These are phyloP conservation scores for Wickerhamomyces alni DNA, from an alignment of 805 yeast genomes.

Conservation along the genomic window DNA sequence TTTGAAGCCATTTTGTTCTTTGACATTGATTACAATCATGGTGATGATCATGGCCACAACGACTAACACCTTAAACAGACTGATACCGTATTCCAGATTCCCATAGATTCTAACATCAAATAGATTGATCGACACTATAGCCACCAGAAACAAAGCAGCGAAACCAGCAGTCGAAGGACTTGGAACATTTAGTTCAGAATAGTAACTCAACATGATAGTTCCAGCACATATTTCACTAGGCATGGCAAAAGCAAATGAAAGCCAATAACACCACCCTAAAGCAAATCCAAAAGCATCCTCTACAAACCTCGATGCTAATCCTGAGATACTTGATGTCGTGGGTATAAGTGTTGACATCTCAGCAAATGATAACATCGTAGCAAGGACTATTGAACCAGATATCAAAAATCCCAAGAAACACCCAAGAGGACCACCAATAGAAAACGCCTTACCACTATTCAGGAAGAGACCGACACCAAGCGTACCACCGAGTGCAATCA, in stretches of 20 bases:
- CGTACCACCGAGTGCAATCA: conserved; percentile 76
- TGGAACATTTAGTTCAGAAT: conserved; percentile 47
- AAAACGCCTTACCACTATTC: conserved; percentile 66
- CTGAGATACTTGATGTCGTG: conserved; percentile 73
- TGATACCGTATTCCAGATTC: conserved; percentile 61
- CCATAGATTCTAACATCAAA: conserved; percentile 71
- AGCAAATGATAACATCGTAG: conserved; percentile 69
- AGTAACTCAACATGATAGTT: conserved; percentile 68
- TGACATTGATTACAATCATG: conserved; percentile 56
- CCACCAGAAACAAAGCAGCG: conserved; percentile 49
- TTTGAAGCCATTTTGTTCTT: conserved; percentile 51
- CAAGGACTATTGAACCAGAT: conserved; percentile 59
- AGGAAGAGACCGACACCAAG: conserved; percentile 71
- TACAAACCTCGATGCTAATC: conserved; percentile 66
- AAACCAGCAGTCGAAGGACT: conserved; percentile 55
- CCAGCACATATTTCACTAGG: conserved; percentile 82
- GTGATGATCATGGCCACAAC: conserved; percentile 50
- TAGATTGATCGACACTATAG: conserved; percentile 46
- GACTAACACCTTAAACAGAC: conserved; percentile 49
- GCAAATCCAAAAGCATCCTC: conserved; percentile 77
- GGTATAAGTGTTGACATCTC: conserved; percentile 80
- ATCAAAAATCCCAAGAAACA: conserved; percentile 60
- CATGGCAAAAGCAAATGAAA: conserved; percentile 63
- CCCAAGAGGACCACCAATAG: conserved; percentile 75
- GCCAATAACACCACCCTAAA: conserved; percentile 68